Base-by-base conservation (phyloP, 2,329 filamentous ascomycete genomes). In the Simplicillium sp. region DNA sequence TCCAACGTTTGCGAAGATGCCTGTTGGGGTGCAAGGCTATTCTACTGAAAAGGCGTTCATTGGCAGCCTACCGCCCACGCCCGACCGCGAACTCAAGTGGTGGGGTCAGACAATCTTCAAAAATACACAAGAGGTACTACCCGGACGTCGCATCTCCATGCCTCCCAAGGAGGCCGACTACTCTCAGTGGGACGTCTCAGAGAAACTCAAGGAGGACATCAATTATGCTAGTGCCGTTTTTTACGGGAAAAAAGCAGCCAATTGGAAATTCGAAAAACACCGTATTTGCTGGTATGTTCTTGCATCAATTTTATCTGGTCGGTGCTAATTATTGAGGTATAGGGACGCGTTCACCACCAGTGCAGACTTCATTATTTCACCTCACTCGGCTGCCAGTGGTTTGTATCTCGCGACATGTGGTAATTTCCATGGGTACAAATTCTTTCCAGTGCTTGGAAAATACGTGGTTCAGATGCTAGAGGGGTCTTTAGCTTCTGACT, bases 401-500 rank as follows among this genome's bases (percentile, higher is more conserved):
- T 58, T 84, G 1, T 82, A 73, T 48, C 51, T 85, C 2, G 80
- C 78, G 0, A 76, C 75, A 0, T 78, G 77, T 11, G 80, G 80
- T 7, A 82, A 77, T 0, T 81, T 82, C 49, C 80, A 84, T 56
- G 73, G 75, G 13, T 83, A 70, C 65, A 83, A 84, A 56, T 82
- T 84, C 56, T 68, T 84, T 43, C 80, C 80, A 0, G 70, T 75
- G 3, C 69, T 82, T 18, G 79, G 80, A 4, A 73, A 71, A 48
- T 83, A 83, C 48, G 65, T 80, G 20, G 54, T 68, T n/a, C 68
- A 75, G 49, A 73, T 73, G 77, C 57, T 67, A 20, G 70, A 68
- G 48, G 69, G 57, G 11, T 46, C 56, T 12, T 54, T 78, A 14
- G 54, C 60, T 7, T 48, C 63, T 0, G 66, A 68, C 39, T 50